Evolutionary conservation across 2,329 filamentous ascomycete genomes (phyloP), one percentile per base, ranked within the genome.

Genomic region (Intubia oerlemansii): DNA sequence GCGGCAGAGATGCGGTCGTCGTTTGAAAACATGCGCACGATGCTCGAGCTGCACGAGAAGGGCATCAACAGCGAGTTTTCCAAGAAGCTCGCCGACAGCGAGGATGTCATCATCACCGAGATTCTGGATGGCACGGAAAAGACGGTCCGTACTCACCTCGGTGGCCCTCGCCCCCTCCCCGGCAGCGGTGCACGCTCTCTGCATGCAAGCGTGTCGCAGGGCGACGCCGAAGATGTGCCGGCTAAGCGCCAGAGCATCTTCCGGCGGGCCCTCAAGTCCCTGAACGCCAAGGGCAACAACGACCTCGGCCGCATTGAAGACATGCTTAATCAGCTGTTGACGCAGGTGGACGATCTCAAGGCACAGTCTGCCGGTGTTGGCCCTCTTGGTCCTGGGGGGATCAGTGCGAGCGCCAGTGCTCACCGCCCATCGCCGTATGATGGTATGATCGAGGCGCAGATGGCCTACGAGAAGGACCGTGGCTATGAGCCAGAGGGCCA

Each of bases 1-100:
- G 85, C 88, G 4, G 75, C 88, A 10, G 88, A 98, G 51, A 95
- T 95, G 84, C 80, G 85, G 38, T 90, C 79, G 40, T 90, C 81
- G 1, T 91, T 95, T 45, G 80, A 91, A 39, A 84, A 92, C 42
- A 78, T 98, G 62, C 93, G 88, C 57, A 77, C 74, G 38, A 75
- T 91, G 44, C 76, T 98, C 34, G 74, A 76, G 24, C 75, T 88
- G 37, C 85, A 91, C 32, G 84, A 93, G 44, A 79, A 79, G 35
- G 65, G 81, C 42, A 76, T 95, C 43, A 78, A 92, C 51, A 72
- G 77, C 28, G 73, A 78, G 36, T 77, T 79, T 13, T 75, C 82
- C 43, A 77, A 79, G 42, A 80, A 38, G 28, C 28, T 42, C 35
- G 75, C 77, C 28, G 77, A 90, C 38, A 85, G 90, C 34, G 85